These are phyloP conservation scores for Pilaira anomala DNA, from an alignment of 192 early-diverging fungal species.

Conservation along the genomic window DNA sequence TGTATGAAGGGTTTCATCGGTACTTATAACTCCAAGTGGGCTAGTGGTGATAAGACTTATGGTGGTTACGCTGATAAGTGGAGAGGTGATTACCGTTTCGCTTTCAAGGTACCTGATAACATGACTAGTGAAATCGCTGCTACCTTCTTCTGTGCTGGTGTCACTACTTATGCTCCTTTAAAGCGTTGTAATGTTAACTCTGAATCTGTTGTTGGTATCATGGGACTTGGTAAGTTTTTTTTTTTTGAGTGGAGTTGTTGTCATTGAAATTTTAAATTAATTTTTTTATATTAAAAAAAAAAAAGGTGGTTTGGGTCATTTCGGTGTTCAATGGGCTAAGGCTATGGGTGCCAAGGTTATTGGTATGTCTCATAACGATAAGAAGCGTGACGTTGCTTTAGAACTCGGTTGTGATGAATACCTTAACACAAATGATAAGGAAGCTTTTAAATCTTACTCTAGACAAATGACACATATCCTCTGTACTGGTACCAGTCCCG, in stretches of 20 bases:
- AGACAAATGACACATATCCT: conserved; percentile 26
- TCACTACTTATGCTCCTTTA: conserved; percentile 49
- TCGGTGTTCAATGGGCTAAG: conserved; percentile 54
- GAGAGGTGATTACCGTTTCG: conserved; percentile 56
- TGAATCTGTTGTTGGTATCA: conserved; percentile 51
- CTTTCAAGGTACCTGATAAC: conserved; percentile 56
- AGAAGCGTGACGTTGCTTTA: conserved; percentile 54
- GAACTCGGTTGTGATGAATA: conserved; percentile 51
- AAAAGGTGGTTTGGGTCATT: conserved; percentile 58
- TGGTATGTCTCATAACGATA: conserved; percentile 52
- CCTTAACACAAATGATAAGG: conserved; percentile 7
- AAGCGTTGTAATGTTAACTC: conserved; percentile 38
- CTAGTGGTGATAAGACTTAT: conserved; percentile 41
- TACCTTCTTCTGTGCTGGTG: conserved; percentile 78
- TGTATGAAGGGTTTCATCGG: conserved; percentile 48
- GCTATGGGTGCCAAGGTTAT: conserved; percentile 46
- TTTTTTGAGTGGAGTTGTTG: conserved; percentile 40
- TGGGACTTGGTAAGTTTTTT: conserved; percentile 53
- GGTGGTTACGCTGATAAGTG: conserved; percentile 49
- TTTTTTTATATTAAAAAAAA: no score
- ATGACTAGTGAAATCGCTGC: conserved; percentile 55
- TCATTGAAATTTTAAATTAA: not conserved
- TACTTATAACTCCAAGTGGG: conserved; percentile 37
- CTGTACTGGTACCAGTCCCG: conserved; percentile 10
- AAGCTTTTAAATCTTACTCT: not conserved